Conservation (phyloP, 1,139 yeast genomes). For the Pichia sp. region DNA sequence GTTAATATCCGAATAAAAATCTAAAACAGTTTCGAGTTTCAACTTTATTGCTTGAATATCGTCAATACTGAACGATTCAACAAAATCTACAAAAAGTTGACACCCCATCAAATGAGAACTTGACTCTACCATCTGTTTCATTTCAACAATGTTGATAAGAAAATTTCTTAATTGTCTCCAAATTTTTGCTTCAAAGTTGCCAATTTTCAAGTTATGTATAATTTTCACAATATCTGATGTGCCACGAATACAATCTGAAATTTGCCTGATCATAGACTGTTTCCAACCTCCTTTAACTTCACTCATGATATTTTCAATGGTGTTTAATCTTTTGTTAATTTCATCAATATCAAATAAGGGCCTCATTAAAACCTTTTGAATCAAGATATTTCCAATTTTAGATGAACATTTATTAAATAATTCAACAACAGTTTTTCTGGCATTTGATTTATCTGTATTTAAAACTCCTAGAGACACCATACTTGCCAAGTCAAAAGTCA, state of each 20-base stretch:
- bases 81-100: constrained; percentile 4
- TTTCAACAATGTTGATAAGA: constrained; percentile 13
- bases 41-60: constrained; percentile 2
- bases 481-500: constrained; percentile 35
- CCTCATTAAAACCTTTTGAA: constrained; percentile 32
- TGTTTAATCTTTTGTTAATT: constrained; percentile 29
- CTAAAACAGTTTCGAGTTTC: constrained; percentile 27
- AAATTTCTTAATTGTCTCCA: constrained; percentile 30
- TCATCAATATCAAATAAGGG: constrained; percentile 29
- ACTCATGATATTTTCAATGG: constrained; percentile 24
- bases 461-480: constrained; percentile 31
- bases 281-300: constrained; percentile 18
- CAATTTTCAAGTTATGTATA: constrained; percentile 25
- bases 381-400: constrained; percentile 27
- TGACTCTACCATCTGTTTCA: constrained; percentile 12
- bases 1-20: constrained; percentile 32
- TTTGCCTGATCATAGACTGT: constrained; percentile 13
- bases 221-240: constrained; percentile 28
- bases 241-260: constrained; percentile 19
- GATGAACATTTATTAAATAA: constrained; percentile 29
- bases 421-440: constrained; percentile 24
- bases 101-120: constrained; percentile 1
- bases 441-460: constrained; percentile 14
- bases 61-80: background rate
- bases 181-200: constrained; percentile 22